Conservation (phyloP, 2,329 filamentous ascomycete species). For the Knufia petricola region DNA sequence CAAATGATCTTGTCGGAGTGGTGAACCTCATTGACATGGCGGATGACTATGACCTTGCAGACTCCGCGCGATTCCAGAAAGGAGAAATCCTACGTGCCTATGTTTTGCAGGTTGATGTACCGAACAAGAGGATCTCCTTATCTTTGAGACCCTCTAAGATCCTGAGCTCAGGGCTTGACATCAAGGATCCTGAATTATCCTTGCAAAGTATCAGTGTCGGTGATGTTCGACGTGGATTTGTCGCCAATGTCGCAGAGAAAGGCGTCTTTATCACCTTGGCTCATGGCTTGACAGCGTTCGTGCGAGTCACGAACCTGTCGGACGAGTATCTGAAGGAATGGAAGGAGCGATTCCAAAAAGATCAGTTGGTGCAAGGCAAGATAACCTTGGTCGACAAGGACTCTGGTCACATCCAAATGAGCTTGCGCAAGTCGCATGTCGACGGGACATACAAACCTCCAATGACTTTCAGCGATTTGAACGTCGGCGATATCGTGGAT, state of each 20-base stretch:
- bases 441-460: slow-evolving; percentile 68
- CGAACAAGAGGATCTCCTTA: slow-evolving; percentile 74
- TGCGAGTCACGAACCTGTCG: slow-evolving; percentile 79
- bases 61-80: slow-evolving; percentile 65
- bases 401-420: slow-evolving; percentile 69
- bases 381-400: slow-evolving; percentile 61
- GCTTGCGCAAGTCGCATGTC: slow-evolving; percentile 73
- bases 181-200: slow-evolving; percentile 72
- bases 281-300: slow-evolving; percentile 68
- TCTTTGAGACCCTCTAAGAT: slow-evolving; percentile 82
- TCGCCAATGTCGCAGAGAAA: slow-evolving; percentile 81
- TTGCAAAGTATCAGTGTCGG: slow-evolving; percentile 63
- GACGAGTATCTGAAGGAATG: slow-evolving; percentile 91
- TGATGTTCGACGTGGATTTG: slow-evolving; percentile 78
- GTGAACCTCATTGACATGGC: slow-evolving; percentile 73
- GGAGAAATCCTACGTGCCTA: slow-evolving; percentile 85
- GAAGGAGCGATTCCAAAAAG: slow-evolving; percentile 78
- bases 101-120: slow-evolving; percentile 65
- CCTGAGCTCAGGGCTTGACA: slow-evolving; percentile 69
- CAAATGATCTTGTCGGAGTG: slow-evolving; percentile 66
- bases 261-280: slow-evolving; percentile 81
- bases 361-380: slow-evolving; percentile 84
- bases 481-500: slow-evolving; percentile 70
- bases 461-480: slow-evolving; percentile 65
- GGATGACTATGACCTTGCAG: slow-evolving; percentile 76